These are phyloP conservation scores for Penicillium frequentans DNA, from an alignment of 2,329 filamentous ascomycete species.

Conservation along the genomic window DNA sequence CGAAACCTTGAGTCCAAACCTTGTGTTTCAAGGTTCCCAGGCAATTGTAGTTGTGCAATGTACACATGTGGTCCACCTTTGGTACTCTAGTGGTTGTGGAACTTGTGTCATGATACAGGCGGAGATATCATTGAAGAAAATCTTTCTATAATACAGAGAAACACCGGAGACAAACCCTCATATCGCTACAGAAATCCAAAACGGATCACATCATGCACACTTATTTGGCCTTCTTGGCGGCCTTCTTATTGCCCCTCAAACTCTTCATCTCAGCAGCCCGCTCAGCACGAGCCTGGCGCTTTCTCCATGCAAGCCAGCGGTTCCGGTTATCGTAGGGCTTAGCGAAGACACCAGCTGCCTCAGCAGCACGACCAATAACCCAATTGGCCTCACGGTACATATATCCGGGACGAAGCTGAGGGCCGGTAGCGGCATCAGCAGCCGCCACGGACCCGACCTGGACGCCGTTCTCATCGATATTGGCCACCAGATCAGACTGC, in stretches of 20 bases:
- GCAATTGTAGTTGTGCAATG: background rate
- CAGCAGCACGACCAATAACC: constrained; percentile 64
- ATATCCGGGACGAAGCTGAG: constrained; percentile 56
- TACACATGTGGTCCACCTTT: background rate
- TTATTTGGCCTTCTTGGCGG: constrained; percentile 38
- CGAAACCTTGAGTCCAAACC: no score
- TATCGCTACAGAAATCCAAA: constrained; percentile 27
- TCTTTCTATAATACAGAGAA: constrained; percentile 38
- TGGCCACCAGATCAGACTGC: constrained; percentile 28
- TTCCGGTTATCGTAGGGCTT: constrained; percentile 58
- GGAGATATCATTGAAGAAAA: constrained; percentile 9
- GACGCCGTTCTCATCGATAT: constrained; percentile 24
- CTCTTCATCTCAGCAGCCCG: constrained; percentile 56
- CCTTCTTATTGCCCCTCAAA: constrained; percentile 50
- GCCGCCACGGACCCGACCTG: constrained; percentile 24
- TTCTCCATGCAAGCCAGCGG: constrained; percentile 66
- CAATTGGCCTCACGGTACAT: constrained; percentile 67
- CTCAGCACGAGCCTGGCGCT: constrained; percentile 52
- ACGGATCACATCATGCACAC: constrained; percentile 24
- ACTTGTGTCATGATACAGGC: constrained; percentile 1
- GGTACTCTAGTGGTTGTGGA: background rate
- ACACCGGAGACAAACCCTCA: constrained; percentile 25
- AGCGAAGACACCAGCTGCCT: constrained; percentile 59
- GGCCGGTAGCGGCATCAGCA: constrained; percentile 27
- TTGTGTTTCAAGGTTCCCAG: background rate